Evolutionary conservation across 805 yeast species (phyloP).

Genomic region (Starmerella riodocensis): DNA sequence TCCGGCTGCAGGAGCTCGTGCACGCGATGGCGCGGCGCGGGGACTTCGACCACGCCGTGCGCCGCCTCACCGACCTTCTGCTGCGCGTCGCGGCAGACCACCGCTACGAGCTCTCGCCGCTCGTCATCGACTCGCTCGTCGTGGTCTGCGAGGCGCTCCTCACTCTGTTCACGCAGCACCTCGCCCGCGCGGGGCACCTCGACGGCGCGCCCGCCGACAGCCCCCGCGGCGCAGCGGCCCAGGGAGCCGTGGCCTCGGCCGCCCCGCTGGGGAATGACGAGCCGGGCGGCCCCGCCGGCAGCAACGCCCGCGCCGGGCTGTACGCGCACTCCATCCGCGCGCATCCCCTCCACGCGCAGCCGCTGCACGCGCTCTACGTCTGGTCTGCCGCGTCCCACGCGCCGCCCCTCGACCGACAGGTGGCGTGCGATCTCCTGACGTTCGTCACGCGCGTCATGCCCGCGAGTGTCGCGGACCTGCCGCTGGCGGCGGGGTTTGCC

Average conservation of each 20-base stretch:
- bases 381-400: slow-evolving; percentile 2
- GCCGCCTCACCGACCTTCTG: slow-evolving; percentile 3
- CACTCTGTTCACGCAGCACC: slow-evolving; percentile 5
- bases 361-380: neutral
- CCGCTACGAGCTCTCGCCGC: neutral
- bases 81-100: neutral
- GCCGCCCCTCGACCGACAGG: slow-evolving; percentile 7
- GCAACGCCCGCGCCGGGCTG: no score
- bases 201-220: neutral
- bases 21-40: slow-evolving; percentile 12
- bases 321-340: no score
- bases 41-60: slow-evolving; percentile 10
- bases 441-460: slow-evolving; percentile 6
- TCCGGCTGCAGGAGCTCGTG: slow-evolving; percentile 1
- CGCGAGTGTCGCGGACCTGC: neutral
- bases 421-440: slow-evolving; percentile 4
- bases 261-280: no score
- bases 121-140: slow-evolving; percentile 5
- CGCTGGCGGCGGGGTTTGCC: neutral
- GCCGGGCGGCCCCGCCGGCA: no score
- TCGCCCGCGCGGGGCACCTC: neutral
- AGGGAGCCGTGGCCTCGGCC: no score
- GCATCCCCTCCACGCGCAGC: neutral
- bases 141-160: slow-evolving; percentile 8
- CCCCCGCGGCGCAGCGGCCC: no score